Evolutionary conservation across 2,329 filamentous ascomycete species (phyloP).

Genomic region (Fusarium graminum): DNA sequence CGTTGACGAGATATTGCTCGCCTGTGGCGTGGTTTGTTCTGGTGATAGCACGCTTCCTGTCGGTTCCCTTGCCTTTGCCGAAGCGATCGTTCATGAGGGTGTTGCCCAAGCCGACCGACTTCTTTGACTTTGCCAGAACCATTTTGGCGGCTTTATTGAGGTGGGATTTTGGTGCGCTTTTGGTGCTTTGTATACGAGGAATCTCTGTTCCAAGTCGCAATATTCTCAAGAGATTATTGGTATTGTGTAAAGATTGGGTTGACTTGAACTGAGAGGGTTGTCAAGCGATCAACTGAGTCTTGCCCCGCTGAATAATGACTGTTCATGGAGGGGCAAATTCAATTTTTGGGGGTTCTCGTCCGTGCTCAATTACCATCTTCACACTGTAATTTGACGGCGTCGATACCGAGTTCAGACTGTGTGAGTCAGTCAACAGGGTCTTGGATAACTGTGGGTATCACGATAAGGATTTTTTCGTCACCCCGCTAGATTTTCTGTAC

Average conservation of each 20-base stretch:
- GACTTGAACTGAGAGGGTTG: slow-evolving; percentile 35
- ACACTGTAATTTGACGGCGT: slow-evolving; percentile 47
- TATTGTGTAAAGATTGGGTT: slow-evolving; percentile 39
- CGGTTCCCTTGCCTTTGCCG: slow-evolving; percentile 87
- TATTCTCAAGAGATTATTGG: slow-evolving; percentile 23
- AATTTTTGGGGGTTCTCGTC: slow-evolving; percentile 50
- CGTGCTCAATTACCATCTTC: slow-evolving; percentile 20
- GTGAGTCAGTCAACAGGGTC: slow-evolving; percentile 36
- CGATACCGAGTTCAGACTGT: slow-evolving; percentile 44
- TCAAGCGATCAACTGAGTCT: slow-evolving; percentile 39
- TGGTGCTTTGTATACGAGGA: slow-evolving; percentile 23
- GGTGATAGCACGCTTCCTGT: slow-evolving; percentile 78
- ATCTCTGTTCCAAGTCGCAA: slow-evolving; percentile 31
- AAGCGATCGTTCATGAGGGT: slow-evolving; percentile 99
- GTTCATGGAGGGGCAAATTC: slow-evolving; percentile 63
- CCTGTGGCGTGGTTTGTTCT: slow-evolving; percentile 84
- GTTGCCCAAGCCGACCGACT: slow-evolving; percentile 93
- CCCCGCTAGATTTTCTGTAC: slow-evolving; percentile 52
- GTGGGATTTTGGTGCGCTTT: slow-evolving; percentile 7
- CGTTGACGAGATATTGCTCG: slow-evolving; percentile 92
- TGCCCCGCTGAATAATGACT: slow-evolving; percentile 57
- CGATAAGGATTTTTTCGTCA: slow-evolving; percentile 51
- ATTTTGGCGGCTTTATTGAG: slow-evolving; percentile 57
- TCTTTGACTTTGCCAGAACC: slow-evolving; percentile 89
- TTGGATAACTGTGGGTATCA: slow-evolving; percentile 46